A percentile compares a stretch with the other conserved stretches of the same genome.
Evolutionary conservation across 2,329 filamentous ascomycete genomes (phyloP).

Genomic region (Aspergillus sp.): DNA sequence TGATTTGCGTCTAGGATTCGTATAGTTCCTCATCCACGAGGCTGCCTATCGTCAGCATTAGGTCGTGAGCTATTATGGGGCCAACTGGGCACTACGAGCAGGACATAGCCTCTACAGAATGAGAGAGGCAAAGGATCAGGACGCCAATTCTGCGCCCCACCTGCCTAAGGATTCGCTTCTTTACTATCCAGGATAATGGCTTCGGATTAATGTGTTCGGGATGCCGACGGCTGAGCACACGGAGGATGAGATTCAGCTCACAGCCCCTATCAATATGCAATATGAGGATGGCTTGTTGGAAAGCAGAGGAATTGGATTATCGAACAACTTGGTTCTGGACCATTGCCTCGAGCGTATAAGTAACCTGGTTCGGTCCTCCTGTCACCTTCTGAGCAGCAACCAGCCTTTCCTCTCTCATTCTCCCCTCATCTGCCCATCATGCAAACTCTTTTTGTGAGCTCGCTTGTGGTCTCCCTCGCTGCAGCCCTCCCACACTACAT

Average conservation of each 20-base stretch:
- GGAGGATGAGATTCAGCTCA: not conserved
- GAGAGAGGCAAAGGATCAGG: not conserved
- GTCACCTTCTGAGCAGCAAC: not conserved
- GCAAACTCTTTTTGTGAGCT: not conserved
- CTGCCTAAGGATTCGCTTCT: not conserved
- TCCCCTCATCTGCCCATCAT: not conserved
- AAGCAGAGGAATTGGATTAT: not conserved
- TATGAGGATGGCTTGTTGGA: not conserved
- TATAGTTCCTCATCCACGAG: not conserved
- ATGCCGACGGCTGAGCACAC: not conserved
- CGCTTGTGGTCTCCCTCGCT: not conserved
- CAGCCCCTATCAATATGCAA: not conserved
- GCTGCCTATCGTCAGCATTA: not conserved
- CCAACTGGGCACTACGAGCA: not conserved
- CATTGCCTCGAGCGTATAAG: not conserved
- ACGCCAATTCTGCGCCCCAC: constrained; percentile 1
- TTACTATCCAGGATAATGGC: too few relatives aligned
- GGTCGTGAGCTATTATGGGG: not conserved
- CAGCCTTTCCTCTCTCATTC: not conserved
- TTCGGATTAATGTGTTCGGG: not conserved
- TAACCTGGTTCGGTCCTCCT: not conserved
- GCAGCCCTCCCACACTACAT: not conserved
- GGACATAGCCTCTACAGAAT: not conserved
- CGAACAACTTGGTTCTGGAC: not conserved
- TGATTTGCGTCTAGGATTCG: not conserved